phyloP scores from a whole-genome alignment of 352 stramenopile species.

The Pythium aphanidermatum region DNA sequence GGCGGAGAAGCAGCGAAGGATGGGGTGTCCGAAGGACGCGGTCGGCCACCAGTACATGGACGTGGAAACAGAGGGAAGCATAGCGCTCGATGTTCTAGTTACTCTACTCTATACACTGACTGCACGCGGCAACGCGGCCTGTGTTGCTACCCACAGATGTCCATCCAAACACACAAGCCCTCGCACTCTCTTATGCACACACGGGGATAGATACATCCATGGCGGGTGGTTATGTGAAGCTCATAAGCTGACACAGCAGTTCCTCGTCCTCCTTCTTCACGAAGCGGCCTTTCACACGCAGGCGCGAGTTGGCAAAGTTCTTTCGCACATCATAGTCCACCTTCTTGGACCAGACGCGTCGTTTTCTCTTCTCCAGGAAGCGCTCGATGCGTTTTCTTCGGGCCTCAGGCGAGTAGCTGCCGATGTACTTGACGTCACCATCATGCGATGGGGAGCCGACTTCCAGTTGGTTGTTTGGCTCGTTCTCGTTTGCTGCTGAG shows the following conservation, averaged over 20 bases:
- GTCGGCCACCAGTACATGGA: too few species aligned
- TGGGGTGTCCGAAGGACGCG: too few species aligned
- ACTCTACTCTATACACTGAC: slow-evolving; percentile 15
- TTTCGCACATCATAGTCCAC: slow-evolving; percentile 99
- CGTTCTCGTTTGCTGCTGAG: slow-evolving; percentile 57
- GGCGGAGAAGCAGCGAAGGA: too few species aligned
- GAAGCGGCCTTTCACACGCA: slow-evolving; percentile 97
- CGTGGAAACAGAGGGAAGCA: too few species aligned
- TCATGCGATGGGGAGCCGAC: slow-evolving; percentile 2
- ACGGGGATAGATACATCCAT: neutral
- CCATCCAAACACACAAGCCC: too few species aligned
- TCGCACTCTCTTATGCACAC: neutral
- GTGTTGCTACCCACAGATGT: slow-evolving; percentile 10
- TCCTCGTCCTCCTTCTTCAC: slow-evolving; percentile 98
- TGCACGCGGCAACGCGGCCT: neutral
- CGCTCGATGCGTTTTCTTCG: slow-evolving; percentile 80
- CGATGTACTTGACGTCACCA: slow-evolving; percentile 64
- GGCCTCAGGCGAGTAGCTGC: slow-evolving; percentile 85
- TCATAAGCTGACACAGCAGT: slow-evolving; percentile 78
- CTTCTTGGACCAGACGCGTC: slow-evolving; percentile 95
- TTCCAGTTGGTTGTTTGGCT: slow-evolving; percentile 21
- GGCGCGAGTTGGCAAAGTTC: slow-evolving; percentile 97
- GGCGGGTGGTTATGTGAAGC: slow-evolving; percentile 46
- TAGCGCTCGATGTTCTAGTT: too few species aligned
- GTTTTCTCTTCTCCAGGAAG: slow-evolving; percentile 91